Evolutionary conservation across 306 rosid species (phyloP).

Genomic region (Carpinus fangiana): DNA sequence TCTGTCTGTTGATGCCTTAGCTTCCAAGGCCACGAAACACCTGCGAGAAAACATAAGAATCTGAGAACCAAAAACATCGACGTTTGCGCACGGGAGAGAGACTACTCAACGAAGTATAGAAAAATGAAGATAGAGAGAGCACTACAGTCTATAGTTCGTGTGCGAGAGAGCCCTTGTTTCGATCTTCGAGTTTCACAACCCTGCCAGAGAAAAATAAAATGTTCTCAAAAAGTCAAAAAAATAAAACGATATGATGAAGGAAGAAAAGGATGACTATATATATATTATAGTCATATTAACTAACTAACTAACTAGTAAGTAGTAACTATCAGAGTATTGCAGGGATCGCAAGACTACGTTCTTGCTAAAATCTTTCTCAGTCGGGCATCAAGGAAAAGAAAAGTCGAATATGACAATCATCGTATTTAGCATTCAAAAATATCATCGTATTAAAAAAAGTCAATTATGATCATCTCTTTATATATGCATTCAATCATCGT

Average conservation of each 20-base stretch:
- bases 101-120: neutral
- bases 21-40: conserved; percentile 3
- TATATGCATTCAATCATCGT: neutral
- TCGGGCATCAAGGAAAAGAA: conserved; percentile 83
- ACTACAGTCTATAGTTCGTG: conserved; percentile 23
- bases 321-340: no score
- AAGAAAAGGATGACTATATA: neutral
- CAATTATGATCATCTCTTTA: neutral
- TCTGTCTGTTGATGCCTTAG: neutral
- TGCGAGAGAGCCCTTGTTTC: conserved; percentile 36
- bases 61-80: neutral
- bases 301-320: no score
- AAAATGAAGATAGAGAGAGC: conserved; percentile 8
- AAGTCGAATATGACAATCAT: conserved; percentile 39
- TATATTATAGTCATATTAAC: no score
- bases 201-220: conserved; percentile 26
- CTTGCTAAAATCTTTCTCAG: conserved; percentile 67
- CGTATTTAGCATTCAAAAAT: no score
- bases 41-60: neutral
- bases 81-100: conserved; percentile 3
- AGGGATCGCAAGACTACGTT: conserved; percentile 22
- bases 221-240: conserved; percentile 4
- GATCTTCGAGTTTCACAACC: conserved; percentile 50
- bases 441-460: no score
- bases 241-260: neutral